Evolutionary conservation across 306 rosid genomes (phyloP).

Genomic region (Quillaja saponaria): DNA sequence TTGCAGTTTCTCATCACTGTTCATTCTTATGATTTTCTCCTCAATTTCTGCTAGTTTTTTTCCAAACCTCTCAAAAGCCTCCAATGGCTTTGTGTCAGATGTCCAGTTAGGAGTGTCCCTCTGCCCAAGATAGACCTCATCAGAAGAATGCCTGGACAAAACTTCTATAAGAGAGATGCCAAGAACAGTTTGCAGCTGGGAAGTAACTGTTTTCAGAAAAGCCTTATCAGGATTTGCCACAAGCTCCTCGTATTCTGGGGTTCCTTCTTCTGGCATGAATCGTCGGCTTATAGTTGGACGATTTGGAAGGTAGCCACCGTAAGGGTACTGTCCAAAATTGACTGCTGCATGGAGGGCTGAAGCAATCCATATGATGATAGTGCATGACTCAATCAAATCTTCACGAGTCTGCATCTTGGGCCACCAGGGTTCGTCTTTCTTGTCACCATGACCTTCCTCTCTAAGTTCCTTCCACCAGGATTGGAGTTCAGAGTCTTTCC

Average conservation of each 20-base stretch:
- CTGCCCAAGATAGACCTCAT: constrained; percentile 60
- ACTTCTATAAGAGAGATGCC: constrained; percentile 47
- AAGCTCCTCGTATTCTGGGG: constrained; percentile 47
- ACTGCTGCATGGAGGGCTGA: constrained; percentile 61
- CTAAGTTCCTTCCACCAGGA: constrained; percentile 65
- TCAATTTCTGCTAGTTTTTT: constrained; percentile 50
- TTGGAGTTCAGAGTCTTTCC: constrained; percentile 45
- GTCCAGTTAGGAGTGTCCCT: constrained; percentile 68
- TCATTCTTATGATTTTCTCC: constrained; percentile 43
- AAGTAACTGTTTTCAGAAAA: constrained; percentile 48
- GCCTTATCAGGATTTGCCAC: constrained; percentile 43
- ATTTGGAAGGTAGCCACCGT: constrained; percentile 48
- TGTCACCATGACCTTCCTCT: constrained; percentile 59
- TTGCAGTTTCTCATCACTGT: constrained; percentile 46
- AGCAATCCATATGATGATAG: constrained; percentile 57
- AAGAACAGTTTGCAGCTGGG: constrained; percentile 46
- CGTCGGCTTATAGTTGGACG: constrained; percentile 48
- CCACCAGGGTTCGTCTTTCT: constrained; percentile 68
- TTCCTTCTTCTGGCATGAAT: constrained; percentile 51
- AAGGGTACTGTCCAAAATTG: constrained; percentile 62
- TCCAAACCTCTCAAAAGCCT: constrained; percentile 58
- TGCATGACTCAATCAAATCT: constrained; percentile 45
- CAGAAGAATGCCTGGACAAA: constrained; percentile 53
- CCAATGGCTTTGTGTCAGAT: constrained; percentile 39
- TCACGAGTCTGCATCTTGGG: constrained; percentile 46